Conservation (phyloP, 805 yeast genomes). For the Yarrowia sp. region DNA sequence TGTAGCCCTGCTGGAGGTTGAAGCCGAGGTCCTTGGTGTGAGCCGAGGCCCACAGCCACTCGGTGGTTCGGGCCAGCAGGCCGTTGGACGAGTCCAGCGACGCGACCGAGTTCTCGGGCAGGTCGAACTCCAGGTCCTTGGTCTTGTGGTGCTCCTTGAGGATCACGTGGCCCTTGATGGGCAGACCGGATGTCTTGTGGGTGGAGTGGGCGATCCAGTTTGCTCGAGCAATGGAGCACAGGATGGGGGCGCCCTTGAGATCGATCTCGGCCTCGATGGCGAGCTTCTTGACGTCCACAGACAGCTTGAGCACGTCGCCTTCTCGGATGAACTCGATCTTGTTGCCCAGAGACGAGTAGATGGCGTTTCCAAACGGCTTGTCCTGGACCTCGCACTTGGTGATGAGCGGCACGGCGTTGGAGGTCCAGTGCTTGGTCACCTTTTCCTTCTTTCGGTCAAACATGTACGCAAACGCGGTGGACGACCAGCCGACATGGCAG, state of each 20-base stretch:
- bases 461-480: slow-evolving; percentile 37
- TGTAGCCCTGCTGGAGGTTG: slow-evolving; percentile 38
- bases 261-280: slow-evolving; percentile 19
- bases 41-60: slow-evolving; percentile 37
- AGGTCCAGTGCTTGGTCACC: slow-evolving; percentile 15
- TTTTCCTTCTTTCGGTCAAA: slow-evolving; percentile 28
- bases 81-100: slow-evolving; percentile 38
- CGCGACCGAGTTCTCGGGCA: slow-evolving; percentile 15
- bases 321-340: slow-evolving; percentile 24
- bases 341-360: slow-evolving; percentile 18
- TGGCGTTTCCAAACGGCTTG: slow-evolving; percentile 18
- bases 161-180: slow-evolving; percentile 30
- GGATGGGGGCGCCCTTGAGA: slow-evolving; percentile 30
- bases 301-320: slow-evolving; percentile 6
- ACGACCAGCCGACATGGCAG: slow-evolving; percentile 36
- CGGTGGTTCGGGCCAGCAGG: slow-evolving; percentile 30
- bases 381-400: slow-evolving; percentile 29
- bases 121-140: slow-evolving; percentile 35
- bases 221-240: slow-evolving; percentile 31
- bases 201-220: slow-evolving; percentile 36
- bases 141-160: slow-evolving; percentile 32
- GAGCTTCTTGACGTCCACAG: slow-evolving; percentile 34
- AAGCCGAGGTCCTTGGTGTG: slow-evolving; percentile 38
- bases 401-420: slow-evolving; percentile 28
- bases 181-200: slow-evolving; percentile 31